Percentiles rank a stretch among this genome's conserved stretches.
Conservation (phyloP, 495 filamentous ascomycete species). For the Penicillium antarcticum region DNA sequence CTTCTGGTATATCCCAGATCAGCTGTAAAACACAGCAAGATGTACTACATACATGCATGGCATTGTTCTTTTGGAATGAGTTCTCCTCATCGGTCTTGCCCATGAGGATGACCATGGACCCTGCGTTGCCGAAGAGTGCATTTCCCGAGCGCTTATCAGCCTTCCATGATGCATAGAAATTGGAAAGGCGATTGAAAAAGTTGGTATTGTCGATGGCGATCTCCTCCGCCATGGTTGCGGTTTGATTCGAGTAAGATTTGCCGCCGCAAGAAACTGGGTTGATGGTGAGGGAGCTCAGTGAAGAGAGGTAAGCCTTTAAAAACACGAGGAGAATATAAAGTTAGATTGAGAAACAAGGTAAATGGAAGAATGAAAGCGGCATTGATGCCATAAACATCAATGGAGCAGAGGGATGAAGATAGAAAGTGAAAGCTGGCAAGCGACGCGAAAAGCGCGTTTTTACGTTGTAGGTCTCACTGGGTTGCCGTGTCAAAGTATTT, state of each 20-base stretch:
- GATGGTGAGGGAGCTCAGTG: background rate
- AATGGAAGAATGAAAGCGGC: background rate
- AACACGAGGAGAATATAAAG: background rate
- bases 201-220: conserved; percentile 87
- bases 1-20: background rate
- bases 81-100: conserved; percentile 88
- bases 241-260: conserved; percentile 17
- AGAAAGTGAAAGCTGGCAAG: conserved; percentile 8
- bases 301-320: conserved; percentile 2
- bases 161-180: conserved; percentile 89
- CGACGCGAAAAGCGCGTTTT: conserved; percentile 34
- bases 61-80: conserved; percentile 88
- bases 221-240: conserved; percentile 52
- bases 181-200: conserved; percentile 89
- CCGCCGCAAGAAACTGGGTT: conserved; percentile 10
- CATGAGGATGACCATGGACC: conserved; percentile 83
- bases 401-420: background rate
- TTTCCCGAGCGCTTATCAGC: conserved; percentile 77
- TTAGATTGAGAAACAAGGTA: background rate
- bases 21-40: background rate
- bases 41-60: conserved; percentile 73
- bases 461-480: conserved; percentile 6
- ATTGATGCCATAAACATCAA: background rate
- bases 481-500: conserved; percentile 22
- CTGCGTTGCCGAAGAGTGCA: conserved; percentile 76